Evolutionary conservation across 768 basidiomycete species (phyloP).

Genomic region (Cubamyces lactineus): DNA sequence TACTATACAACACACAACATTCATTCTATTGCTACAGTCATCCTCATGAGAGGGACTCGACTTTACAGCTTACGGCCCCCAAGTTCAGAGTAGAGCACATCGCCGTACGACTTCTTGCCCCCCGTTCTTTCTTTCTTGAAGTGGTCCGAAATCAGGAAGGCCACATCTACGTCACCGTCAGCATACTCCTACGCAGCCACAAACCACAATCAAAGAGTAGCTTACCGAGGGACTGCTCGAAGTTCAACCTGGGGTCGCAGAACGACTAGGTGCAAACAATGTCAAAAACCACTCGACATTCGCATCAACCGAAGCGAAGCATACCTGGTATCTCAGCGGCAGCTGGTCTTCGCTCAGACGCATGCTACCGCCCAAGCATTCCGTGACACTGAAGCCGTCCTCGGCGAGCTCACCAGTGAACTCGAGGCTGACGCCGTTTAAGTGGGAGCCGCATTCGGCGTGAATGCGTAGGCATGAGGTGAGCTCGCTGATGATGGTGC

Average conservation of each 20-base stretch:
- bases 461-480: constrained; percentile 84
- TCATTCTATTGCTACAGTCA: not conserved
- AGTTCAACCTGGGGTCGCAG: constrained; percentile 93
- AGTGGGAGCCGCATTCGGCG: constrained; percentile 64
- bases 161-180: constrained; percentile 57
- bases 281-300: not conserved
- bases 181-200: not conserved
- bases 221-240: constrained; percentile 91
- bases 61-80: constrained; percentile 27
- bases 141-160: constrained; percentile 83
- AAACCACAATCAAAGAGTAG: constrained; percentile 10
- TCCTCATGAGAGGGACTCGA: not conserved
- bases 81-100: constrained; percentile 38
- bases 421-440: constrained; percentile 68
- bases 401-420: constrained; percentile 87
- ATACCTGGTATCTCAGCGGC: constrained; percentile 85
- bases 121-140: constrained; percentile 66
- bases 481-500: constrained; percentile 86
- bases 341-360: constrained; percentile 87
- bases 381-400: constrained; percentile 93
- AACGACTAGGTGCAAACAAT: constrained; percentile 58
- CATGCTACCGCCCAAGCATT: constrained; percentile 97
- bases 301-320: constrained; percentile 15
- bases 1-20: not conserved
- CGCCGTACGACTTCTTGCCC: constrained; percentile 23